Conservation (phyloP, 2,329 filamentous ascomycete species). For the Pseudogymnoascus sp. region DNA sequence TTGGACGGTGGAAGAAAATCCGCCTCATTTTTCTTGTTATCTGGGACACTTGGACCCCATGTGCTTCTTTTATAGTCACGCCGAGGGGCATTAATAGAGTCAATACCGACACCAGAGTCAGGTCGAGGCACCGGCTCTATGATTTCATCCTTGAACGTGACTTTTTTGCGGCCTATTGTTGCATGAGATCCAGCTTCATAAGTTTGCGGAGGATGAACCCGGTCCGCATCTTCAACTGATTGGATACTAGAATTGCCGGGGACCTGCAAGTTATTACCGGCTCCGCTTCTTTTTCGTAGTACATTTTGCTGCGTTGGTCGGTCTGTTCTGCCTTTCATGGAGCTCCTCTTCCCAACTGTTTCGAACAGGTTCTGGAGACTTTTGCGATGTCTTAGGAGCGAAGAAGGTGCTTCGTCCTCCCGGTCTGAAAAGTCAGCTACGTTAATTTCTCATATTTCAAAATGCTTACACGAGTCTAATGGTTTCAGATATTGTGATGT, state of each 20-base stretch:
- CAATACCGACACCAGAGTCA: background rate
- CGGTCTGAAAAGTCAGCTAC: background rate
- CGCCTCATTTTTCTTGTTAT: background rate
- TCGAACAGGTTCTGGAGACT: slow-evolving; percentile 21
- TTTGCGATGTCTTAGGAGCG: slow-evolving; percentile 14
- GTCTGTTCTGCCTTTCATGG: slow-evolving; percentile 10
- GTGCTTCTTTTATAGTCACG: background rate
- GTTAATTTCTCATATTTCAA: background rate
- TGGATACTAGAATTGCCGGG: background rate
- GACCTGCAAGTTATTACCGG: background rate
- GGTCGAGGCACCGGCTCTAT: background rate
- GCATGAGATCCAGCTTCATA: background rate
- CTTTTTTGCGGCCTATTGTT: background rate
- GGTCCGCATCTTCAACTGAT: background rate
- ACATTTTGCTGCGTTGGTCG: slow-evolving; percentile 8
- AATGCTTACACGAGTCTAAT: background rate
- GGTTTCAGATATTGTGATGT: background rate
- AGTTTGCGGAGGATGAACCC: background rate
- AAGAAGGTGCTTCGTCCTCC: background rate
- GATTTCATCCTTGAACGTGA: background rate
- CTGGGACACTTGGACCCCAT: background rate
- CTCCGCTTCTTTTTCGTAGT: background rate
- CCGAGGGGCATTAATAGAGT: background rate
- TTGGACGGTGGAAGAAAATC: background rate
- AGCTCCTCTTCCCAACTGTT: slow-evolving; percentile 15